Percentiles rank a stretch among this genome's conserved stretches.
Conservation (phyloP, 2,329 filamentous ascomycete species). For the Conoideocrella luteorostrata region DNA sequence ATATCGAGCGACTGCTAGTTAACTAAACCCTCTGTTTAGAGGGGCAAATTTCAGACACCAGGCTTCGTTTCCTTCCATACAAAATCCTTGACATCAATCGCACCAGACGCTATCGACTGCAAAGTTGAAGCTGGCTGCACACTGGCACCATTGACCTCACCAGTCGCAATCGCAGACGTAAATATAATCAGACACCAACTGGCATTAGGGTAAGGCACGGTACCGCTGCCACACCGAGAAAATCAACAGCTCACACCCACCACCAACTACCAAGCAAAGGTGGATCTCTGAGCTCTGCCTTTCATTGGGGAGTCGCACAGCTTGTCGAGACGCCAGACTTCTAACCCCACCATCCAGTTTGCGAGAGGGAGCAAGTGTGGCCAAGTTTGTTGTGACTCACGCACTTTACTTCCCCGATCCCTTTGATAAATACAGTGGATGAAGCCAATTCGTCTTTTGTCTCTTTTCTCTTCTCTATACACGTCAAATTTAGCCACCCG, state of each 20-base stretch:
- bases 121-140: no score
- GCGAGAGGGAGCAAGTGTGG: slow-evolving; percentile 14
- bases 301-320: slow-evolving; percentile 5
- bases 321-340: slow-evolving; percentile 8
- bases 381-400: slow-evolving; percentile 21
- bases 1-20: no score
- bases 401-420: slow-evolving; percentile 13
- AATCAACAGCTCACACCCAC: neutral
- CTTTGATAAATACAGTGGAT: slow-evolving; percentile 17
- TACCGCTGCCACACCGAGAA: neutral
- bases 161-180: no score
- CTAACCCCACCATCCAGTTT: slow-evolving; percentile 15
- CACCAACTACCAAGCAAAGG: neutral
- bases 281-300: slow-evolving; percentile 2
- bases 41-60: no score
- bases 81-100: no score
- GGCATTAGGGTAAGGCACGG: neutral
- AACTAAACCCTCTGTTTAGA: no score
- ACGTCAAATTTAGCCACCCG: slow-evolving; percentile 8
- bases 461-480: slow-evolving; percentile 7
- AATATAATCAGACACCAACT: neutral
- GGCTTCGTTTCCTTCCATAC: no score
- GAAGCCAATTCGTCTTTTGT: slow-evolving; percentile 19
- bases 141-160: no score
- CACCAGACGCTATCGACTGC: no score